Evolutionary conservation across 2,329 filamentous ascomycete genomes (phyloP).

Genomic region (Trichophyton verrucosum): DNA sequence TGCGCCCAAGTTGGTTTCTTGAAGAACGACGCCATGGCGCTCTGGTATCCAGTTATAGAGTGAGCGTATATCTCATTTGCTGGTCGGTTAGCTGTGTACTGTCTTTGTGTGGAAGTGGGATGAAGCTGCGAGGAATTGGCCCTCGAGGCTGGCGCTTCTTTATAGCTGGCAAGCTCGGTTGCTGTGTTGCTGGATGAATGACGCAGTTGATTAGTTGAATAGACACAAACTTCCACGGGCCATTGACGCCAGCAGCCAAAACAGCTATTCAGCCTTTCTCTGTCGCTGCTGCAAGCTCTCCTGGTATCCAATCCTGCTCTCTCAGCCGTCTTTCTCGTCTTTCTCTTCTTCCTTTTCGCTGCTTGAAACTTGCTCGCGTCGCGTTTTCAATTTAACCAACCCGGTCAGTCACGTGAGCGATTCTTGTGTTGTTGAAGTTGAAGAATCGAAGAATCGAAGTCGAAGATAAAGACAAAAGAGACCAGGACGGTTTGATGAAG

Average conservation of each 20-base stretch:
- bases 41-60: background rate
- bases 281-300: background rate
- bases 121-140: background rate
- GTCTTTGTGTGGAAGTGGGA: background rate
- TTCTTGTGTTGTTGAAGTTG: background rate
- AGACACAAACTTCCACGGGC: background rate
- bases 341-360: background rate
- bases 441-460: background rate
- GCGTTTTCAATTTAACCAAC: constrained; percentile 2
- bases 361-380: background rate
- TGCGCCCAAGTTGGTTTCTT: constrained; percentile 43
- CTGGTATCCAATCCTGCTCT: too few species aligned
- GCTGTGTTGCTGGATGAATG: background rate
- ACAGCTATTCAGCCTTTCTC: background rate
- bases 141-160: background rate
- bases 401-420: background rate
- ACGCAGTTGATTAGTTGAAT: background rate
- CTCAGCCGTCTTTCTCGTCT: too few species aligned
- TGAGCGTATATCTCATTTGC: background rate
- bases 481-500: background rate
- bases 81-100: background rate
- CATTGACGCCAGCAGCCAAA: background rate
- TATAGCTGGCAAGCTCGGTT: background rate
- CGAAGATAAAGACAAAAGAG: background rate
- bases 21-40: constrained; percentile 31